phyloP scores from a whole-genome alignment of 2,329 filamentous ascomycete genomes.

The Aspergillus sp. region DNA sequence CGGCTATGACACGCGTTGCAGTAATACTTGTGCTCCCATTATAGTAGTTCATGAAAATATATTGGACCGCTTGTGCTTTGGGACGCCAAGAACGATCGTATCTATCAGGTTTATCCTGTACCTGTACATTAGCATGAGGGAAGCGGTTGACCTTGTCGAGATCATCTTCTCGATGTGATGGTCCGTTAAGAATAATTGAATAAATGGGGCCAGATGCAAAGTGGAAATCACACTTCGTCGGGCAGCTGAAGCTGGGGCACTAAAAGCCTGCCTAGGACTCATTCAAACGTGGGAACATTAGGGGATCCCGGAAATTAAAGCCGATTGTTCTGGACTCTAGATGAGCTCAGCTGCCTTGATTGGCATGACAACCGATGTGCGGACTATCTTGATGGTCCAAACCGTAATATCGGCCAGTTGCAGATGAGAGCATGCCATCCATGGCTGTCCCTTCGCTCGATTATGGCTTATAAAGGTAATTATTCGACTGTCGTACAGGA shows the following conservation, averaged over 20 bases:
- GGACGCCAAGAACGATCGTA: not conserved
- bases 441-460: not conserved
- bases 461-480: not conserved
- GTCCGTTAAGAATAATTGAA: slow-evolving; percentile 4
- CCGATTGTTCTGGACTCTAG: slow-evolving; percentile 23
- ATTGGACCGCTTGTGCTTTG: not conserved
- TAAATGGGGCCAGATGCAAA: not conserved
- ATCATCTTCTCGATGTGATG: not conserved
- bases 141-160: not conserved
- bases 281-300: slow-evolving; percentile 8
- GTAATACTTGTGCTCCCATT: slow-evolving; percentile 2
- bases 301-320: slow-evolving; percentile 18
- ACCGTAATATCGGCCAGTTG: slow-evolving; percentile 20
- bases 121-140: not conserved
- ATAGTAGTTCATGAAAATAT: not conserved
- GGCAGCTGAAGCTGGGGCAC: not conserved
- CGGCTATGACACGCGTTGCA: slow-evolving; percentile 7
- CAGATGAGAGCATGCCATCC: slow-evolving; percentile 11
- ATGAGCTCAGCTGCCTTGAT: slow-evolving; percentile 8
- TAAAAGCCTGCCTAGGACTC: not conserved
- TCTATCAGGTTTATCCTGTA: not conserved
- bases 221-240: slow-evolving; percentile 6
- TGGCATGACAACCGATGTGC: slow-evolving; percentile 3
- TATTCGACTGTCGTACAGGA: slow-evolving; percentile 15
- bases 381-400: slow-evolving; percentile 6